Percentiles rank a stretch among this genome's conserved stretches.
Evolutionary conservation across 768 basidiomycete species (phyloP).

Genomic region (Rhodotorula graminis): DNA sequence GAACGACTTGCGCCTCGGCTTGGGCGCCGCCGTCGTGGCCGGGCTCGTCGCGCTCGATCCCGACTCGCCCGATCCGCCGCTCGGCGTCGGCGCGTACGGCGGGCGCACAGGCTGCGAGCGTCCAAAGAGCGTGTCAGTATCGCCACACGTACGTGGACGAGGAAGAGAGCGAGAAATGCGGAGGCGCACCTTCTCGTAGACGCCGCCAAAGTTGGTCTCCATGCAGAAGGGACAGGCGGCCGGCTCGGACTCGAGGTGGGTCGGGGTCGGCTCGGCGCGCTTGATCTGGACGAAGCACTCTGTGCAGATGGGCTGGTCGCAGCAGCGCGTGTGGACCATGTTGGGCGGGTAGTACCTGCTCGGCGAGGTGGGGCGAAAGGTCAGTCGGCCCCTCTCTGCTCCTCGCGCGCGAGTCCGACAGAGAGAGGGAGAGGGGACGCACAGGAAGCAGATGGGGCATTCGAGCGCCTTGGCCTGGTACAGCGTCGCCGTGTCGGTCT

Average conservation of each 20-base stretch:
- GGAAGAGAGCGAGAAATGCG: background rate
- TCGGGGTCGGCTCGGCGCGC: conserved; percentile 86
- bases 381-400: too few species aligned
- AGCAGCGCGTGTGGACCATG: conserved; percentile 95
- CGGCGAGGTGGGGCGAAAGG: conserved; percentile 23
- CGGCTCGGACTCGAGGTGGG: conserved; percentile 87
- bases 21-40: background rate
- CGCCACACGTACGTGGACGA: background rate
- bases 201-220: conserved; percentile 91
- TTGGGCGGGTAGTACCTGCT: conserved; percentile 90
- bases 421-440: conserved; percentile 51
- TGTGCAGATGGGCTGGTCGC: conserved; percentile 96
- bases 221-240: conserved; percentile 97
- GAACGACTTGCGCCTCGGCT: conserved; percentile 30
- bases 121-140: background rate
- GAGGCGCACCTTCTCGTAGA: conserved; percentile 56
- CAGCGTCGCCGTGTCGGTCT: conserved; percentile 32
- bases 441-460: conserved; percentile 97
- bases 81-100: background rate
- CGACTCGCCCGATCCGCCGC: conserved; percentile 6
- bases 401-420: conserved; percentile 1
- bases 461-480: conserved; percentile 66
- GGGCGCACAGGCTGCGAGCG: background rate
- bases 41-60: background rate
- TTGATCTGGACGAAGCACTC: conserved; percentile 99